Conservation (phyloP, 768 basidiomycete species). For the Xerocomus potaroensis region DNA sequence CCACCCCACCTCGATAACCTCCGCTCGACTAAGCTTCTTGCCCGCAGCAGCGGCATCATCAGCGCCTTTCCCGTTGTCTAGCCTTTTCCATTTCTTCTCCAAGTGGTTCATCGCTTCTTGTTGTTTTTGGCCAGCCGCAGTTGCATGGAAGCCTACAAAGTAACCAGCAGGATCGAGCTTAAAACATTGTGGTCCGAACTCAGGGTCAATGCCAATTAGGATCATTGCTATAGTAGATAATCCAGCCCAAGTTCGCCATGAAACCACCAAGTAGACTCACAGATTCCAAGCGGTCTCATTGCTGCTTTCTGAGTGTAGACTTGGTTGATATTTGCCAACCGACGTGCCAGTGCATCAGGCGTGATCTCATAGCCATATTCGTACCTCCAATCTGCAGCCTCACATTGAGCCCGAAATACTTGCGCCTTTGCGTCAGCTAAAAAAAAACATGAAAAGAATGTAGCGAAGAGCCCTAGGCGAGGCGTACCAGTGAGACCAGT, state of each 20-base stretch:
- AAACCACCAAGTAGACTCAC: conserved; percentile 44
- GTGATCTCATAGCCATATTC: conserved; percentile 99
- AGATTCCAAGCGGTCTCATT: conserved; percentile 95
- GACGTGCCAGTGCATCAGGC: conserved; percentile 89
- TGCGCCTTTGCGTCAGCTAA: conserved; percentile 91
- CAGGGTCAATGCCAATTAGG: conserved; percentile 87
- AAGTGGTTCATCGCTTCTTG: conserved; percentile 98
- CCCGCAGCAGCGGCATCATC: conserved; percentile 78
- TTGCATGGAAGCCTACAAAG: conserved; percentile 97
- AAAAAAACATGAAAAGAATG: too few species aligned
- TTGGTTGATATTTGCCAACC: conserved; percentile 97
- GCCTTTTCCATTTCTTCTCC: conserved; percentile 98
- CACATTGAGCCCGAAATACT: conserved; percentile 77
- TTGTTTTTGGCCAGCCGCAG: conserved; percentile 93
- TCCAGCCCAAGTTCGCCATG: conserved; percentile 1
- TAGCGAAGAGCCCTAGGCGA: too few species aligned
- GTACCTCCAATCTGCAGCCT: conserved; percentile 91
- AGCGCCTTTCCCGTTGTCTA: conserved; percentile 71
- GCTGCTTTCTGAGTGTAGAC: conserved; percentile 97
- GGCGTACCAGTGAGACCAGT: conserved; percentile 88
- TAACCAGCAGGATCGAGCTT: conserved; percentile 99
- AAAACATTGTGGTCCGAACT: conserved; percentile 94
- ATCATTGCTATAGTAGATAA: conserved; percentile 71
- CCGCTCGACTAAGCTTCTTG: conserved; percentile 62
- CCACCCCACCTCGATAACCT: conserved; percentile 81